Conservation (phyloP, 495 filamentous ascomycete species). For the Amphirosellinia nigrospora region DNA sequence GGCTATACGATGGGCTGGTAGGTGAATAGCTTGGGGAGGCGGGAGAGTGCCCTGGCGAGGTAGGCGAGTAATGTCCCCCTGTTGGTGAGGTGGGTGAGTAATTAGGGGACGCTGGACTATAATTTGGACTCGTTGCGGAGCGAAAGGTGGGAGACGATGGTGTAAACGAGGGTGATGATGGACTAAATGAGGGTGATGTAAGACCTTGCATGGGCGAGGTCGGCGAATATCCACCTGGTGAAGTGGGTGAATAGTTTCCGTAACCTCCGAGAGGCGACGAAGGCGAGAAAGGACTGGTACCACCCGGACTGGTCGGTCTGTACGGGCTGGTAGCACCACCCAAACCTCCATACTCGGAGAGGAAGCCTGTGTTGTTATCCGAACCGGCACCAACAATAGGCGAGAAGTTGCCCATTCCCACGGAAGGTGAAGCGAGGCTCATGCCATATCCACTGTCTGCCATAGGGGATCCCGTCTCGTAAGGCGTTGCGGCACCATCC, state of each 20-base stretch:
- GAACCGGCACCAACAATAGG: conserved; percentile 80
- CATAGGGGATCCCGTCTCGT: conserved; percentile 89
- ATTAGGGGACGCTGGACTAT: conserved; percentile 83
- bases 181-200: conserved; percentile 73
- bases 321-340: conserved; percentile 72
- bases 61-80: conserved; percentile 67
- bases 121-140: conserved; percentile 66
- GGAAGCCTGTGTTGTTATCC: conserved; percentile 77
- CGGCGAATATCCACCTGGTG: conserved; percentile 72
- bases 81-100: conserved; percentile 77
- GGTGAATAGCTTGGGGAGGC: conserved; percentile 74
- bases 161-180: conserved; percentile 81
- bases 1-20: conserved; percentile 64
- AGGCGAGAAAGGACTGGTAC: conserved; percentile 81
- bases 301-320: conserved; percentile 69
- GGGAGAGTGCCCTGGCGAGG: conserved; percentile 62
- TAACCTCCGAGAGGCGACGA: conserved; percentile 72
- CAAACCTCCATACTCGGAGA: conserved; percentile 57
- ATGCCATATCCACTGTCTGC: conserved; percentile 66
- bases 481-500: conserved; percentile 91
- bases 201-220: conserved; percentile 72
- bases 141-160: conserved; percentile 75
- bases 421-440: conserved; percentile 66
- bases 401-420: conserved; percentile 88
- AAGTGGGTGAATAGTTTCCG: conserved; percentile 76